Percentiles rank a stretch among this genome's conserved stretches.
Conservation (phyloP, 1,284 basidiomycete species). For the Coniophora puteana region DNA sequence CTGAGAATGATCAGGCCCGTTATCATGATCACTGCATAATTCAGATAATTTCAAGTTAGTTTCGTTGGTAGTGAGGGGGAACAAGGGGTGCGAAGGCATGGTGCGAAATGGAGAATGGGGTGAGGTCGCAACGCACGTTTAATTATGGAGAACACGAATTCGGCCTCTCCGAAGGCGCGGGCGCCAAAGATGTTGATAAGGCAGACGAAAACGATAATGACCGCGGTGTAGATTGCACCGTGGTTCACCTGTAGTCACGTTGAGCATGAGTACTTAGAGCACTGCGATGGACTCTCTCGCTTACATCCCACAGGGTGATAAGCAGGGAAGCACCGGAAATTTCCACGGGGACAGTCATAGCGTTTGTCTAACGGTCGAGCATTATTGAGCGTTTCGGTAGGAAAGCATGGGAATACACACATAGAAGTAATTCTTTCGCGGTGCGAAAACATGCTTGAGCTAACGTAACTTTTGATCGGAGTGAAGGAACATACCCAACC, state of each 20-base stretch:
- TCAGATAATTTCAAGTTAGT: too few relatives aligned
- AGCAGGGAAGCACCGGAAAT: constrained; percentile 74
- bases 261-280: not conserved
- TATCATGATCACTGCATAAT: constrained; percentile 51
- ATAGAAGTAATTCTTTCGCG: constrained; percentile 19
- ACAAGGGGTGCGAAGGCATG: too few relatives aligned
- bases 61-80: too few relatives aligned
- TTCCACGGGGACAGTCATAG: constrained; percentile 68
- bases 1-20: constrained; percentile 49
- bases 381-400: constrained; percentile 3
- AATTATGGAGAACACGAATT: constrained; percentile 18
- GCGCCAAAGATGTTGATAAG: constrained; percentile 78
- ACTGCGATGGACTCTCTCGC: constrained; percentile 34
- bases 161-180: constrained; percentile 19
- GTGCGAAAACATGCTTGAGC: constrained; percentile 8
- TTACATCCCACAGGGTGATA: constrained; percentile 73
- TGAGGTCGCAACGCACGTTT: constrained; percentile 19
- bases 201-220: constrained; percentile 56
- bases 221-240: constrained; percentile 59
- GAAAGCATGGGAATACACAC: constrained; percentile 25
- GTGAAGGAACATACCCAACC: constrained; percentile 43
- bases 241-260: constrained; percentile 37
- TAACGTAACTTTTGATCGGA: not conserved
- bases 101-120: constrained; percentile 30
- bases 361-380: constrained; percentile 47